Evolutionary conservation across 768 basidiomycete species (phyloP).

Genomic region (Termitomyces titanicus): DNA sequence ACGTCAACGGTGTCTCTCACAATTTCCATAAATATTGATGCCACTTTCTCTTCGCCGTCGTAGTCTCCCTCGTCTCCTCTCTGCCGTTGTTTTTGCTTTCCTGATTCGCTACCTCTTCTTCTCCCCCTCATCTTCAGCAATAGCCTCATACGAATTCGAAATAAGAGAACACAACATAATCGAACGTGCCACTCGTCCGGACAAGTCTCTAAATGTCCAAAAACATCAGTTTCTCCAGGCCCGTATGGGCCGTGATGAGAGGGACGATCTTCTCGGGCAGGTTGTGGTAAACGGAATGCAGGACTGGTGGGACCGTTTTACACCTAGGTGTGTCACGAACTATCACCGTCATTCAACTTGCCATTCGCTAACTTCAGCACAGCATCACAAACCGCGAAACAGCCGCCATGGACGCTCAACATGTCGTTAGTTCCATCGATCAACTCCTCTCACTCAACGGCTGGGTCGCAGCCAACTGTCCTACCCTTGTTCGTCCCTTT

Average conservation of each 20-base stretch:
- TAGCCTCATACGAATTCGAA: conserved; percentile 36
- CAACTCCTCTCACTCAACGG: conserved; percentile 94
- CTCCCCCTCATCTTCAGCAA: conserved; percentile 30
- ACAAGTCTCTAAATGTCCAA: conserved; percentile 85
- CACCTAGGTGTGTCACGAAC: conserved; percentile 71
- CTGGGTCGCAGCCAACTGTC: conserved; percentile 96
- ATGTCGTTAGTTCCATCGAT: conserved; percentile 86
- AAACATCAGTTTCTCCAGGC: conserved; percentile 85
- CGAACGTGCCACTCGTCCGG: conserved; percentile 52
- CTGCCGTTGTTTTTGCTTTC: conserved; percentile 28
- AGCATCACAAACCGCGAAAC: conserved; percentile 85
- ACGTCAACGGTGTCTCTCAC: background rate
- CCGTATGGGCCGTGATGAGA: conserved; percentile 83
- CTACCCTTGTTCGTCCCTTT: conserved; percentile 91
- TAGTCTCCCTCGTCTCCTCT: conserved; percentile 41
- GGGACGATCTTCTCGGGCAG: conserved; percentile 74
- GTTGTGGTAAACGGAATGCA: conserved; percentile 71
- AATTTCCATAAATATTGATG: conserved; percentile 23
- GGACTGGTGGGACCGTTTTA: conserved; percentile 93
- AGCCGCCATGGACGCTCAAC: conserved; percentile 85
- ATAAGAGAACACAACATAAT: conserved; percentile 51
- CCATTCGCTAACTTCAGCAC: background rate
- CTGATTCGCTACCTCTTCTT: conserved; percentile 34
- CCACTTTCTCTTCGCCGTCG: conserved; percentile 44
- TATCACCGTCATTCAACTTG: background rate